phyloP scores from a whole-genome alignment of 345 rosid species.

The Mercurialis annua region DNA sequence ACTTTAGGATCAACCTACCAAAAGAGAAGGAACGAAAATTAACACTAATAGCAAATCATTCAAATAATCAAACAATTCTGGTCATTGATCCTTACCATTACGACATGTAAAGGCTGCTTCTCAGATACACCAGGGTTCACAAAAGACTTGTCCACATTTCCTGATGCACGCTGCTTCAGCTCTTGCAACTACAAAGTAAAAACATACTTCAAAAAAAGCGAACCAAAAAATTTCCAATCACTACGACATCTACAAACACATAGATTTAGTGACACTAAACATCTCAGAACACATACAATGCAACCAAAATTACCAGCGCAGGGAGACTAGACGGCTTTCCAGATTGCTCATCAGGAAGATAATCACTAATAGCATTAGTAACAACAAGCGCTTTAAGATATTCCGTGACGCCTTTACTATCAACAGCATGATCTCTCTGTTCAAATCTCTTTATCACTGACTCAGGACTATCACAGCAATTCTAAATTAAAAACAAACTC shows the following conservation, averaged over 20 bases:
- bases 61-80: neutral
- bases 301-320: slow-evolving; percentile 47
- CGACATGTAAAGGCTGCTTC: slow-evolving; percentile 91
- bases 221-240: neutral
- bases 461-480: slow-evolving; percentile 83
- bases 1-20: slow-evolving; percentile 81
- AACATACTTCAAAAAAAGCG: neutral
- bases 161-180: slow-evolving; percentile 82
- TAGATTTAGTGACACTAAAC: neutral
- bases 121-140: slow-evolving; percentile 82
- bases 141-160: slow-evolving; percentile 62
- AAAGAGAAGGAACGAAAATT: slow-evolving; percentile 10
- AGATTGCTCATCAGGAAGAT: slow-evolving; percentile 84
- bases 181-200: slow-evolving; percentile 75
- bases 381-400: slow-evolving; percentile 83
- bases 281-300: neutral
- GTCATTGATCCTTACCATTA: slow-evolving; percentile 58
- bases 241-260: too few relatives aligned
- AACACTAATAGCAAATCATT: slow-evolving; percentile 2
- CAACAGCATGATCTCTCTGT: slow-evolving; percentile 72
- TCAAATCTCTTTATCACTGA: slow-evolving; percentile 86
- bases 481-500: neutral
- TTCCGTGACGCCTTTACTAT: slow-evolving; percentile 85
- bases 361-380: slow-evolving; percentile 77
- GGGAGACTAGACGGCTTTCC: slow-evolving; percentile 89